Evolutionary conservation across 2,329 filamentous ascomycete genomes (phyloP).

Genomic region (Akanthomyces dipterigenus): DNA sequence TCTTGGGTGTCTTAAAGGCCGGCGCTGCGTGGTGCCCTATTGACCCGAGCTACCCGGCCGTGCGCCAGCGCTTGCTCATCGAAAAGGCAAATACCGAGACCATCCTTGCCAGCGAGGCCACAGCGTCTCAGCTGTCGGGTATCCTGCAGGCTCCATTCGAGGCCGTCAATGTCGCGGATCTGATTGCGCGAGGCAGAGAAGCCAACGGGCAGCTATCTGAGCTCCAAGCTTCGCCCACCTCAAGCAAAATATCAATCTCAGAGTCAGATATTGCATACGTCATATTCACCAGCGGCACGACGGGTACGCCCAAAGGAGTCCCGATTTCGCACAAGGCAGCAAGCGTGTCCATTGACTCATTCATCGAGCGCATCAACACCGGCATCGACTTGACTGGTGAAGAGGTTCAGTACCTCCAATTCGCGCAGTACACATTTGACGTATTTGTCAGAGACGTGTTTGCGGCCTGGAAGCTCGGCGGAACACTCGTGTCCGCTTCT

Average conservation of each 20-base stretch:
- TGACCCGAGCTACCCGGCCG: neutral
- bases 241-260: neutral
- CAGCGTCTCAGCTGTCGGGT: neutral
- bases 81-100: neutral
- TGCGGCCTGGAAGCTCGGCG: constrained; percentile 2
- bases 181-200: neutral
- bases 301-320: neutral
- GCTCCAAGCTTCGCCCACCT: neutral
- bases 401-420: neutral
- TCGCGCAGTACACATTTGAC: constrained; percentile 1
- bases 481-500: neutral
- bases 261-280: constrained; percentile 1
- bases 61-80: neutral
- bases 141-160: neutral
- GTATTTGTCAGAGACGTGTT: neutral
- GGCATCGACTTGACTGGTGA: neutral
- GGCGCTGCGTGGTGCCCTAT: neutral
- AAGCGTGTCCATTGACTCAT: neutral
- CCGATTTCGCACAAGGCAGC: neutral
- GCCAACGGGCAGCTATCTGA: neutral
- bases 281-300: neutral
- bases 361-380: neutral
- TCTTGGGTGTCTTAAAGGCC: neutral
- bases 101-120: neutral
- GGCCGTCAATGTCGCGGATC: neutral